Base-by-base conservation (phyloP, 805 yeast genomes). In the Starmerella riodocensis region DNA sequence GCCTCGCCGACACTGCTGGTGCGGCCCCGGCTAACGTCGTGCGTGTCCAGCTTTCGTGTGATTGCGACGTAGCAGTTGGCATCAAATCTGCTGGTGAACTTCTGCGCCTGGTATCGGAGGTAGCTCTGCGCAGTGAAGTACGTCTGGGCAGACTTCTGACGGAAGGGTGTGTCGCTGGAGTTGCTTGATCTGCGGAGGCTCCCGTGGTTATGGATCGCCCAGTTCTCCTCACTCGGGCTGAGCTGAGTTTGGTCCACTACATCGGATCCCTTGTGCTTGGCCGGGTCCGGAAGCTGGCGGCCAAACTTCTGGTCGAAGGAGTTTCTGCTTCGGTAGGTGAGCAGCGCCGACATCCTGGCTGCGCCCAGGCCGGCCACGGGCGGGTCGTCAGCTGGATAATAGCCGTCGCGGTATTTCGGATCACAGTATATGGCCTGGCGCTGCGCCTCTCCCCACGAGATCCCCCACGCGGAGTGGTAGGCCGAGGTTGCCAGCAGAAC, bases 371-470 rank as follows among this genome's bases (percentile, higher is more conserved):
- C 98, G 8, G 76, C 69, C 19, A 65, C 65, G 3, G 98, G 98
- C 4, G 85, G 93, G 40, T 78, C 83, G n/a, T 71, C 70, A 24
- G 71, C 63, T 11, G 74, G 62, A 56, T 83, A 88, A 60, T 82
- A 85, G 1, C 98, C 98, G 54, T 86, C 95, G 40, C 72, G 68
- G 58, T 85, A 91, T 55, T 80, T 79, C 8, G 97, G 97, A 57
- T 91, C 98, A 11, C 94, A 78, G 60, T 86, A 91, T 22, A 91
- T 84, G 47, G 94, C 76, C 58, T 91, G 98, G 52, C 98, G 71
- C 61, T 91, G 98, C 2, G 98, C 93, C 56, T 91, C 98, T 39
- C 93, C 88, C 98, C 98, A 91, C 4, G 94, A 82, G 29, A 91
- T 91, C 50, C 97, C 91, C 98, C 98, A 91, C 0, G 98, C 98